Conservation (phyloP, 2,329 filamentous ascomycete genomes). For the Pseudogymnoascus sp. region DNA sequence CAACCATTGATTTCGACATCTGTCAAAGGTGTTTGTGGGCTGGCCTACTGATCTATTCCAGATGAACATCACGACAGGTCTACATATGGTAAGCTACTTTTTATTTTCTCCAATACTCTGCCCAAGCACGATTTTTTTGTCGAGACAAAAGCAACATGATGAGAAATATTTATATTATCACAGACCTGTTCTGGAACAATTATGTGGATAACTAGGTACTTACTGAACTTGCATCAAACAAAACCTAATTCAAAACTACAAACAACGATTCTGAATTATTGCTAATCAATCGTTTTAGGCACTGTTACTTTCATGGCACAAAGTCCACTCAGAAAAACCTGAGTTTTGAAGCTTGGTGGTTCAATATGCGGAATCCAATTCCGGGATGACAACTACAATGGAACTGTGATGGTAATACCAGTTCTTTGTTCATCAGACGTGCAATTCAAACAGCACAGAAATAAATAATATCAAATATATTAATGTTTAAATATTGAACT, state of each 20-base stretch:
- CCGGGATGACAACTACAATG: neutral
- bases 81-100: conserved; percentile 10
- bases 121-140: neutral
- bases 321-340: neutral
- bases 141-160: conserved; percentile 12
- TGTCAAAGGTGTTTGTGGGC: neutral
- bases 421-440: neutral
- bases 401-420: neutral
- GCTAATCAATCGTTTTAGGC: conserved; percentile 8
- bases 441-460: neutral
- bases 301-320: neutral
- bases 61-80: neutral
- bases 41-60: conserved; percentile 7
- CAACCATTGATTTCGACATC: neutral
- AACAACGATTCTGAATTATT: neutral
- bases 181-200: conserved; percentile 14
- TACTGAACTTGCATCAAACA: conserved; percentile 13
- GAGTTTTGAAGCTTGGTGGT: neutral
- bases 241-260: conserved; percentile 5
- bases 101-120: neutral
- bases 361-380: neutral
- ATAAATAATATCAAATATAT: neutral
- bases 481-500: neutral
- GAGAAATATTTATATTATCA: conserved; percentile 14
- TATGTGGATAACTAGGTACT: conserved; percentile 14